Percentiles rank a stretch among this genome's conserved stretches.
Conservation (phyloP, 2,329 filamentous ascomycete species). For the Exophiala sp. region DNA sequence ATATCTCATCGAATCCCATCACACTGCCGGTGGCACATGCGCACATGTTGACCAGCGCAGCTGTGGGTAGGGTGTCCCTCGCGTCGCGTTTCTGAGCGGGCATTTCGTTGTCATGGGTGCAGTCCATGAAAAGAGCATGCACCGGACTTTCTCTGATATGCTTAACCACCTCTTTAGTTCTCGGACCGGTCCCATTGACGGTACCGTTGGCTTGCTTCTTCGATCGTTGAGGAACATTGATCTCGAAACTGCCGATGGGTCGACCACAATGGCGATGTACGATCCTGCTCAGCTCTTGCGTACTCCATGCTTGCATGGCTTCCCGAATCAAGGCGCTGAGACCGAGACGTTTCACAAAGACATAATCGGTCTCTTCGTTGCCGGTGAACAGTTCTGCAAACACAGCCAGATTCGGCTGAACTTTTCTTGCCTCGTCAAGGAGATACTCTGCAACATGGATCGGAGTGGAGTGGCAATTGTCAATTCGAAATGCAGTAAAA, state of each 20-base stretch:
- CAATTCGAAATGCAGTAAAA: slow-evolving; percentile 91
- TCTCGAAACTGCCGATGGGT: slow-evolving; percentile 93
- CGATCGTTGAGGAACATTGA: slow-evolving; percentile 52
- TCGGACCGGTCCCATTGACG: slow-evolving; percentile 29
- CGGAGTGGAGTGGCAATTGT: slow-evolving; percentile 96
- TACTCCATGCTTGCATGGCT: slow-evolving; percentile 98
- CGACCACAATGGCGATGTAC: slow-evolving; percentile 90
- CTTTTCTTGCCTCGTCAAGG: slow-evolving; percentile 81
- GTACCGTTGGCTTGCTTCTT: slow-evolving; percentile 28
- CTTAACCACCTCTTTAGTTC: slow-evolving; percentile 59
- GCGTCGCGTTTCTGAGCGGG: slow-evolving; percentile 93
- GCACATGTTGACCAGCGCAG: slow-evolving; percentile 92
- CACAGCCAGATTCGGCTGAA: slow-evolving; percentile 82
- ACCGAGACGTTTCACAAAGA: slow-evolving; percentile 89
- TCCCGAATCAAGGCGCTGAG: slow-evolving; percentile 89
- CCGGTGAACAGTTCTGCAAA: slow-evolving; percentile 95
- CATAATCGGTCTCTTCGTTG: slow-evolving; percentile 90
- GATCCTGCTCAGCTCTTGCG: slow-evolving; percentile 81
- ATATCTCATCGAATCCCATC: slow-evolving; percentile 96
- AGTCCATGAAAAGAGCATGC: slow-evolving; percentile 97
- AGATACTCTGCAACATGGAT: slow-evolving; percentile 92
- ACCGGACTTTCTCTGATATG: slow-evolving; percentile 82
- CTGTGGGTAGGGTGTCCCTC: slow-evolving; percentile 87
- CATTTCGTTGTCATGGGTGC: slow-evolving; percentile 96
- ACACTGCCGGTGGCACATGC: slow-evolving; percentile 90